Base-by-base conservation (phyloP, 169 alveolate genomes). In the Besnoitia besnoiti region DNA sequence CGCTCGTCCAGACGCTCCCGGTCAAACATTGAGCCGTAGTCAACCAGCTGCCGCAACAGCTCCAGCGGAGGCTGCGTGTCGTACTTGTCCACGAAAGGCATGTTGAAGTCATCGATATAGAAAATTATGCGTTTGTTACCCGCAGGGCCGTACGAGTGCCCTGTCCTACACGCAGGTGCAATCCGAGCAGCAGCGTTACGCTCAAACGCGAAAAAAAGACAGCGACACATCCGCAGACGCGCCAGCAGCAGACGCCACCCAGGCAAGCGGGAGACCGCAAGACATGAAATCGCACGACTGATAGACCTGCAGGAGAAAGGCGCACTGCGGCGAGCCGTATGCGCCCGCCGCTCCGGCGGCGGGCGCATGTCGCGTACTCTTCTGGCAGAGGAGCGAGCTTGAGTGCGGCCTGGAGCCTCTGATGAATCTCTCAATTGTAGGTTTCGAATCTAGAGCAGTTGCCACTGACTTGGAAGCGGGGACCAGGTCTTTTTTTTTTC, bases 81-180 rank as follows among this genome's bases (percentile, higher is more conserved):
- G 99, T 99, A 99, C 95, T 96, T 97, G 94, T 98, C 98, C 61
- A 98, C 98, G 94, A 95, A 96, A 37, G 99, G 99, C 99, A 98
- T 98, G 79, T 98, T 95, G 96, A 98, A 95, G 96, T 98, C 99
- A 96, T 98, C 99, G 90, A 98, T 94, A 95, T 98, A 98, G 51
- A 98, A 96, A 84, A 98, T 97, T 95, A 98, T 96, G 89, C 95
- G 95, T 91, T 98, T 98, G 89, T 97, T 97, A 42, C 97, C 96
- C 50, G 98, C 98, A 4, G 99, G 99, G 62, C 97, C 99, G 94
- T 94, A 98, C 77, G 97, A 97, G 89, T 97, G 97, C 55, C 99
- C 98, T 44, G 98, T 97, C 90, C 99, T 91, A 90, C 84, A 14
- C 40, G 33, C 77, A 61, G 40, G 33, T 19, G 33, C 30, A 61